These are phyloP conservation scores for Colletotrichum gigasporum DNA, from an alignment of 2,329 filamentous ascomycete genomes.

Conservation along the genomic window DNA sequence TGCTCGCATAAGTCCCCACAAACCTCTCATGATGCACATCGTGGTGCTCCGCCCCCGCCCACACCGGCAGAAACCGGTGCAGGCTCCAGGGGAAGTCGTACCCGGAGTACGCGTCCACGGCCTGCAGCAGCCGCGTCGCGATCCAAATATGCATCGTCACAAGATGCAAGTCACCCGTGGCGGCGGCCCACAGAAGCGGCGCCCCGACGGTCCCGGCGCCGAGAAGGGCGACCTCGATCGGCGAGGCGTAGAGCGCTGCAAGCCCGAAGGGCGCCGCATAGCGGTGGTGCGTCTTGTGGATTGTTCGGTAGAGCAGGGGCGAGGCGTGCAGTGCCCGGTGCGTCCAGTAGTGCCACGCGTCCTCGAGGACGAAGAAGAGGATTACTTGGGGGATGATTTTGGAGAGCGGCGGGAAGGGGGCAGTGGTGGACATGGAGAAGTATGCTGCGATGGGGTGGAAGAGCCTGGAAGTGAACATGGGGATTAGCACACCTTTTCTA, in stretches of 20 bases:
- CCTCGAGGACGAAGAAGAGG: constrained; percentile 94
- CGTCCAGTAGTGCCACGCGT: constrained; percentile 98
- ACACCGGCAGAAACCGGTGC: constrained; percentile 95
- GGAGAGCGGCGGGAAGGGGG: constrained; percentile 85
- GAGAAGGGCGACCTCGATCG: constrained; percentile 95
- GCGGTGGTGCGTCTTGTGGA: constrained; percentile 99
- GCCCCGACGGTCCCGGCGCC: constrained; percentile 85
- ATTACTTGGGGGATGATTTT: constrained; percentile 92
- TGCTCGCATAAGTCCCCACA: constrained; percentile 96
- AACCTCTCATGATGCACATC: constrained; percentile 98
- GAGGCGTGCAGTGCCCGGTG: constrained; percentile 94
- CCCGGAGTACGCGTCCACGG: constrained; percentile 95
- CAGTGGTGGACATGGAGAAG: constrained; percentile 85
- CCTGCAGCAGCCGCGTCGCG: constrained; percentile 89
- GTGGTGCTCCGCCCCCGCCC: constrained; percentile 96
- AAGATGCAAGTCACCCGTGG: constrained; percentile 90
- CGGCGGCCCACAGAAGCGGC: constrained; percentile 82
- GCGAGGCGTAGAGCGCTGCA: constrained; percentile 95
- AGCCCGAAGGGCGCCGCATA: constrained; percentile 97
- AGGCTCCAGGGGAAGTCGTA: constrained; percentile 99
- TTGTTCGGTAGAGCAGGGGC: constrained; percentile 91
- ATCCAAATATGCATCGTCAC: constrained; percentile 99
- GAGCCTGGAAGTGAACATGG: constrained; percentile 63
- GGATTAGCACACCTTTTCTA: background rate
- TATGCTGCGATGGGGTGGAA: constrained; percentile 97